These are phyloP conservation scores for Anaeramoeba flamelloides DNA, from an alignment of 78 protist genomes.

Conservation along the genomic window DNA sequence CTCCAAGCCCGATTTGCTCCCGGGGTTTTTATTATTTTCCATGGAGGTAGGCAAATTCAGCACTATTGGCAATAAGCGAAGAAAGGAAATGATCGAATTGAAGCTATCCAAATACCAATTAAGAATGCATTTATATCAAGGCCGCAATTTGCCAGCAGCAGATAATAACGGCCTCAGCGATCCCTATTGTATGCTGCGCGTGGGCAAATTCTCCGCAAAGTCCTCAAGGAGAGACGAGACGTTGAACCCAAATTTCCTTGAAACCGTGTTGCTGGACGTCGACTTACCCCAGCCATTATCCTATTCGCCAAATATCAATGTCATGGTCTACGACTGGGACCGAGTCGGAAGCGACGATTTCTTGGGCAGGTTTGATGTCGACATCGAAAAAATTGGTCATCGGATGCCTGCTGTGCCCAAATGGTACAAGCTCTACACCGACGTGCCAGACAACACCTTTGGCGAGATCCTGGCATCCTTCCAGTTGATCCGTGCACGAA, in stretches of 20 bases:
- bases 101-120: not conserved
- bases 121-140: slow-evolving; percentile 19
- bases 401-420: not conserved
- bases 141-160: slow-evolving; percentile 17
- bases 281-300: slow-evolving; percentile 5
- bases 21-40: not conserved
- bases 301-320: not conserved
- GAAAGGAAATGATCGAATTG: not conserved
- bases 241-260: slow-evolving; percentile 13
- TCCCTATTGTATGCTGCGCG: slow-evolving; percentile 7
- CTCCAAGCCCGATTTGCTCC: not conserved
- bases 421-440: not conserved
- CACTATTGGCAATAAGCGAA: not conserved
- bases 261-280: slow-evolving; percentile 4
- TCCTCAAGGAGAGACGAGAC: slow-evolving; percentile 15
- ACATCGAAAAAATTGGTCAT: not conserved
- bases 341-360: not conserved
- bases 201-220: not conserved
- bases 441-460: not conserved
- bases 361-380: not conserved
- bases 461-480: not conserved
- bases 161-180: slow-evolving; percentile 15
- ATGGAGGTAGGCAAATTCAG: not conserved
- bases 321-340: not conserved
- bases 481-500: not conserved